Base-by-base conservation (phyloP, 1,139 yeast species). In the Kazachstania sp. region DNA sequence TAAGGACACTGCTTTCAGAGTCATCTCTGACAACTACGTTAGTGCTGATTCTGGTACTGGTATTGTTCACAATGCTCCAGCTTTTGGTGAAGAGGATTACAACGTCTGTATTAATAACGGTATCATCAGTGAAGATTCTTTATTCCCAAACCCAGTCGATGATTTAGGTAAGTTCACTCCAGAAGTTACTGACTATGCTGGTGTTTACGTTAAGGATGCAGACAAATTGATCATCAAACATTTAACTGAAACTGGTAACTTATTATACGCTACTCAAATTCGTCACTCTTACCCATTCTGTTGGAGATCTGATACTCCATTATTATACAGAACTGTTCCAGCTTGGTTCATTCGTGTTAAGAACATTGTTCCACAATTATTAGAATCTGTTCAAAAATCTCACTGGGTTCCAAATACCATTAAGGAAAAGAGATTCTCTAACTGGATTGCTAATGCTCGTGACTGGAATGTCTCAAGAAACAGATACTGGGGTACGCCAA, bases 401-500 rank as follows among this genome's bases (percentile, higher is more conserved):
- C 81, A 80, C 68, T 92, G 99, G 99, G 97, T 92, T 57, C 99
- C 99, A 52, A 73, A 73, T 53, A 77, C 74, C 61, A 84, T 94
- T 61, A 87, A 88, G 71, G 97, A 88, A 60, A 94, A 94, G 70
- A 81, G 99, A 70, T 92, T 92, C 61, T 79, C 94, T 46, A 92
- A 90, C 73, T 92, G 99, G 99, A 86, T 92, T 67, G 86, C 92
- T 57, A 90, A 90, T 62, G 98, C 98, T 45, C 85, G 99, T 69
- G 99, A 92, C 71, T 92, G 99, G 99, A 92, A 92, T 67, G 78
- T 92, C 55, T 88, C 97, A 19, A 85, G 99, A 77, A 92, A 92
- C 74, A 81, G 99, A 71, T 92, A 92, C 71, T 92, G 99, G 99
- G 99, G 99, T 73, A 92, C 97, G 39, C 99, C 99, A 52, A 83